Base-by-base conservation (phyloP, 192 early-diverging fungal genomes). In the Rhizophagus clarus region DNA sequence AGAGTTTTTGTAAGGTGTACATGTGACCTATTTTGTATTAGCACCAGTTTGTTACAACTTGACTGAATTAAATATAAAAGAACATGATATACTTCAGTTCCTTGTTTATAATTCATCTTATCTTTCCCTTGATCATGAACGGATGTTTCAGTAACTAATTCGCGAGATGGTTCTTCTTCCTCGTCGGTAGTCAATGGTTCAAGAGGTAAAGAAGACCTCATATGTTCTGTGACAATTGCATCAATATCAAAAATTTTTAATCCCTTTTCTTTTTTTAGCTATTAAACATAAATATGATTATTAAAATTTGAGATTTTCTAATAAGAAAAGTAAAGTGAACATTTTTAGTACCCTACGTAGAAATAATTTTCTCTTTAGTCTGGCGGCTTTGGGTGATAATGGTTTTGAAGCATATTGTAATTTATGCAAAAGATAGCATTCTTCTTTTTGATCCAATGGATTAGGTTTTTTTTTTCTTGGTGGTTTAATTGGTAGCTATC, bases 221-320 rank as follows among this genome's bases (percentile, higher is more conserved):
- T 74, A 72, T 85, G 83, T 45, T 86, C 70, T 20, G 79, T 80
- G 31, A 90, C 87, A 2, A 81, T 76, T 31, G 72, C 67, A 71
- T 95, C 95, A 49, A 97, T 83, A 76, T 95, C 90, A 76, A 95
- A 91, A 17, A 91, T 24, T 31, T 84, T 87, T 31, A 93, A 49
- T 1, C 92, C 91, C 28, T 92, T 80, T 49, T 88, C 83, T 29
- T 91, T 85, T 81, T 94, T 94, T 51, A 92, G 79, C 63, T 90
- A 89, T 26, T 1, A 85, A 81, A n/a, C 82, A 76, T 28, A 24
- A 76, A 34, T 34, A 34, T 34, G 5, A 34, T 61, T 26, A 17
- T 29, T 61, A 26, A 40, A 62, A 28, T 15, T 26, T 10, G 4
- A 37, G 17, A 17, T 26, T 20, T 26, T 34, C 10, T 20, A 22